Evolutionary conservation across 129 eudicot genomes (phyloP), one percentile per base, ranked within the genome.

Genomic region (Artemisia tridentata): DNA sequence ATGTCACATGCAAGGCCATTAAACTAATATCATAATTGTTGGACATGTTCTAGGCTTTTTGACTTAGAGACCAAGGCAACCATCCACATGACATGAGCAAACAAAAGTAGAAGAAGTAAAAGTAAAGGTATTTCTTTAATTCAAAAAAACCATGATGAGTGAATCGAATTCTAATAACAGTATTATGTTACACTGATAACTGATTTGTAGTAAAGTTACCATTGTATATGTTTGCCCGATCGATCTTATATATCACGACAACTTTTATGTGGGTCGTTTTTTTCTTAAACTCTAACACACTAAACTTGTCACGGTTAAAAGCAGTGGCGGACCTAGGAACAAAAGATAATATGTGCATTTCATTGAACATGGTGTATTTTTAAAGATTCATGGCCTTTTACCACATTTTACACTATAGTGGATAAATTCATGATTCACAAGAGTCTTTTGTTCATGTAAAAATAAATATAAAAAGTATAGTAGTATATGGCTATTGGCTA

Each of bases 11-110:
- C 80, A 69, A 69, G 63, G 57, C 75, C 49, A 77, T 77, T 61
- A 77, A 31, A 71, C 5, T 31, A 58, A 58, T 75, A 75, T 67
- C 16, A 48, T 70, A 76, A 77, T 69, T 61, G 69, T 69, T 69
- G 54, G 71, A 61, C 75, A 69, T 61, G 71, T 77, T 77, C 71
- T 69, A 61, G 75, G 34, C 55, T 76, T 51, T 77, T 77, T 77
- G 75, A 77, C 80, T 77, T 77, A 69, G 56, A 62, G 71, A 69
- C 71, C 75, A 77, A 77, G 75, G 80, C 80, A 69, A 74, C 70
- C 65, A 20, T 64, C 64, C 75, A 69, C 80, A 69, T 77, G 80
- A 77, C 74, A 75, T 75, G 80, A 75, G 49, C 71, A 69, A 48
- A 76, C 69, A 68, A 68, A 68, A 68, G 80, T 59, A 59, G 68